These are phyloP conservation scores for Blastobotrys malaysiensis DNA, from an alignment of 1,139 yeast species.

Conservation along the genomic window DNA sequence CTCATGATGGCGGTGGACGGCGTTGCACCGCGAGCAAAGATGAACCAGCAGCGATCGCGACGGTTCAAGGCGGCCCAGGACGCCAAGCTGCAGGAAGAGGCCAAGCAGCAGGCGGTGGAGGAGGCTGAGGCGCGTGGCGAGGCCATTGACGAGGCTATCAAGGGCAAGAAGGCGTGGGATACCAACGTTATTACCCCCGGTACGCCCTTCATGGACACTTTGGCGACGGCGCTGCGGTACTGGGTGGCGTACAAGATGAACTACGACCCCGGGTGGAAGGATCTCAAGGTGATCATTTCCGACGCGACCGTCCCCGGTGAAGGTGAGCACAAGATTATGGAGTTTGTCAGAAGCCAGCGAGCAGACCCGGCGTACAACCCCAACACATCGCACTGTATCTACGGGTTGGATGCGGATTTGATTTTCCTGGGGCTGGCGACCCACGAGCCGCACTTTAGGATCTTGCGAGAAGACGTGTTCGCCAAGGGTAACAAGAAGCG, in stretches of 20 bases:
- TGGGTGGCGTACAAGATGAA: conserved; percentile 89
- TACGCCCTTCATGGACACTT: conserved; percentile 92
- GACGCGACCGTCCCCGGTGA: conserved; percentile 99
- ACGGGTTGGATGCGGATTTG: conserved; percentile 96
- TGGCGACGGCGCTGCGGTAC: conserved; percentile 78
- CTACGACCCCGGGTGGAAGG: conserved; percentile 88
- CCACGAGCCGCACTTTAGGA: conserved; percentile 94
- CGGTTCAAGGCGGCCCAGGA: conserved; percentile 94
- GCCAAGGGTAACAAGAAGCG: conserved; percentile 58
- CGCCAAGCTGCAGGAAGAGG: conserved; percentile 49
- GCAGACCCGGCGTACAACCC: conserved; percentile 71
- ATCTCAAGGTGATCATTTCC: conserved; percentile 73
- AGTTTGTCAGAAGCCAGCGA: conserved; percentile 78
- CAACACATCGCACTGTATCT: conserved; percentile 89
- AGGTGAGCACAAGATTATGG: conserved; percentile 98
- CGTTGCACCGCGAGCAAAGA: conserved; percentile 97
- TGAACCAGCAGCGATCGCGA: conserved; percentile 97
- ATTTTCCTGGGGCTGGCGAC: conserved; percentile 95
- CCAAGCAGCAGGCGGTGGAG: conserved; percentile 48
- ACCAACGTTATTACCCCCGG: conserved; percentile 99
- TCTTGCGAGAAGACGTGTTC: conserved; percentile 93
- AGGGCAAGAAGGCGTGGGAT: conserved; percentile 62
- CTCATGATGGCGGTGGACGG: conserved; percentile 95
- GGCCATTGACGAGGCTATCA: conserved; percentile 38
- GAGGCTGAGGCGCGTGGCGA: conserved; percentile 46